phyloP scores from a whole-genome alignment of 1,284 basidiomycete genomes.

The Ganoderma lucidum region DNA sequence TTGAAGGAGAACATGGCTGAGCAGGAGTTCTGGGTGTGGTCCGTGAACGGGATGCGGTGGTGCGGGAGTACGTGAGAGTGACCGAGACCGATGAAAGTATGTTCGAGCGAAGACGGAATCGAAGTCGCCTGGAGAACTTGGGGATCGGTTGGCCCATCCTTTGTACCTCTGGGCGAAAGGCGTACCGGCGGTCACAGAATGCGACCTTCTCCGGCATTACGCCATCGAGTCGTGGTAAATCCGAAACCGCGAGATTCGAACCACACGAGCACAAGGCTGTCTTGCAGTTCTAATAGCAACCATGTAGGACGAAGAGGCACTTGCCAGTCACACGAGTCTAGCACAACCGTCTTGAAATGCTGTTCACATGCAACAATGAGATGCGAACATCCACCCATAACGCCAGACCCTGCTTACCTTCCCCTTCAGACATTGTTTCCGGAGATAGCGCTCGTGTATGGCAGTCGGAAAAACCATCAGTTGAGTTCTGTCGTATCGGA shows the following conservation, averaged over 20 bases:
- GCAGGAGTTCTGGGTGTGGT: conserved; percentile 3
- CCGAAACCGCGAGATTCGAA: conserved; percentile 10
- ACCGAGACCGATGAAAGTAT: conserved; percentile 31
- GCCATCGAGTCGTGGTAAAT: background rate
- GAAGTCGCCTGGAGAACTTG: conserved; percentile 25
- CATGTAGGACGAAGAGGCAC: background rate
- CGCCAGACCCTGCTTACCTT: background rate
- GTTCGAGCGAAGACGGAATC: conserved; percentile 30
- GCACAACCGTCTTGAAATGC: background rate
- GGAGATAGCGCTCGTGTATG: background rate
- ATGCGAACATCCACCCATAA: background rate
- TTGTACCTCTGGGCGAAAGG: conserved; percentile 19
- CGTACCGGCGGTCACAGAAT: background rate
- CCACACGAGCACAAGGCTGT: background rate
- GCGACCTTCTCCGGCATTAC: background rate
- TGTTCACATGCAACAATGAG: conserved; percentile 5
- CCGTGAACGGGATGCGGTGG: conserved; percentile 17
- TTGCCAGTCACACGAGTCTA: background rate
- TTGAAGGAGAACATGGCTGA: conserved; percentile 36
- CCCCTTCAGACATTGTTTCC: background rate
- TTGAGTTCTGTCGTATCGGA: background rate
- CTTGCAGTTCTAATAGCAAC: background rate
- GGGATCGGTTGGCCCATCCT: background rate
- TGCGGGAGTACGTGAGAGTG: conserved; percentile 19
- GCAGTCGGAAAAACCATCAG: background rate